Percentiles rank a stretch among this genome's conserved stretches.
phyloP scores from a whole-genome alignment of 495 filamentous ascomycete species.

The Pyrenula massariospora region DNA sequence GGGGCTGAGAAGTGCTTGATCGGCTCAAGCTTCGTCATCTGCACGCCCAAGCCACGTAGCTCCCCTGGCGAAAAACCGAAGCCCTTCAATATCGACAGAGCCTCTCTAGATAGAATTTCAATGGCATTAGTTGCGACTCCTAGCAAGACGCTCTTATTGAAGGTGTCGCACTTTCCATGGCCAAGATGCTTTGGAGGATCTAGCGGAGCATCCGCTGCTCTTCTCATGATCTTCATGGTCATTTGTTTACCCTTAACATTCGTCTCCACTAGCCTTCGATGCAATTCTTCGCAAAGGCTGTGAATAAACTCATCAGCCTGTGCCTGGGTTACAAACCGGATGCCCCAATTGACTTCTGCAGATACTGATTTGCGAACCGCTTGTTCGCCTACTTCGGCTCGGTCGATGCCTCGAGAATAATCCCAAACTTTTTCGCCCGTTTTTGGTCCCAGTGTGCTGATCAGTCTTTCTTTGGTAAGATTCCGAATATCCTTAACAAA shows the following conservation, averaged over 20 bases:
- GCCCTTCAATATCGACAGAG: conserved; percentile 68
- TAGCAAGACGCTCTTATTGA: conserved; percentile 74
- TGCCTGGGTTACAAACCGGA: conserved; percentile 77
- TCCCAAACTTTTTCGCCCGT: conserved; percentile 88
- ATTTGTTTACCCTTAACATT: conserved; percentile 76
- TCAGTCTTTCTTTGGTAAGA: conserved; percentile 60
- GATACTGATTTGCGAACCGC: conserved; percentile 78
- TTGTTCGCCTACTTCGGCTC: conserved; percentile 74
- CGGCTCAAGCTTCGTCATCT: conserved; percentile 84
- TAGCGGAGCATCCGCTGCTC: conserved; percentile 73
- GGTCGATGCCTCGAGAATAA: conserved; percentile 81
- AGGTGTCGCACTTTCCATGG: conserved; percentile 87
- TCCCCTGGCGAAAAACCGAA: conserved; percentile 82
- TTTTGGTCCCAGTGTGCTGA: conserved; percentile 69
- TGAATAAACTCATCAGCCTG: conserved; percentile 86
- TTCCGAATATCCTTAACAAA: conserved; percentile 72
- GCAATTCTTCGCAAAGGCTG: conserved; percentile 71
- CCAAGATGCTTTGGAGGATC: conserved; percentile 92
- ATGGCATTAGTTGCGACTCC: conserved; percentile 69
- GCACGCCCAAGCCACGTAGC: conserved; percentile 76
- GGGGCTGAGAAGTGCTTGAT: conserved; percentile 36
- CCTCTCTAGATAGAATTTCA: conserved; percentile 63
- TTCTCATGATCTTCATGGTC: conserved; percentile 86
- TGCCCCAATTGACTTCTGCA: conserved; percentile 96
- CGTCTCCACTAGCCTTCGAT: conserved; percentile 68